Base-by-base conservation (phyloP, 805 yeast genomes). In the Blastobotrys robertii region DNA sequence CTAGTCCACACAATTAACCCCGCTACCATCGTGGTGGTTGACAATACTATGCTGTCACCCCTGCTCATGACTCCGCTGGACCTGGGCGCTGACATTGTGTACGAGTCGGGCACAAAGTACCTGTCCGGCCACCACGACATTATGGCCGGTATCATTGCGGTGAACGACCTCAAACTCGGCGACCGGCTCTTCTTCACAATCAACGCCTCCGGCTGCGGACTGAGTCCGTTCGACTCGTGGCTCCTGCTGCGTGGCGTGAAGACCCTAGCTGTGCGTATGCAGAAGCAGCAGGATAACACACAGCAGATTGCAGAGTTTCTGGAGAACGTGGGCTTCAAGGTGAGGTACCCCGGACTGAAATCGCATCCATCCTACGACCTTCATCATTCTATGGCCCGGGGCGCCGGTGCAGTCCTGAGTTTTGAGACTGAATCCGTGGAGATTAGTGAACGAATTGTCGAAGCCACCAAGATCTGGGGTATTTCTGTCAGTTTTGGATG, bases 11-110 rank as follows among this genome's bases (percentile, higher is more conserved):
- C 64, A 35, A 68, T 72, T 34, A 81, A 72, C 56, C 86, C 94
- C 12, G 72, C 79, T 32, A 71, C 82, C 42, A 59, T 81, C 39
- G 92, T 86, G 15, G 94, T 85, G 10, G 88, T 88, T 48, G 97
- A 88, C 65, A 88, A 90, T 69, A 90, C 97, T 46, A 88, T 88
- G 97, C 82, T 88, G 94, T 80, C 95, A 25, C 97, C 97, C 9
- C 63, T 88, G 48, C 70, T 81, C 55, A 79, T 84, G 79, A 72
- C 81, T 16, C 97, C 97, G 3, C 69, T 88, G 50, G 85, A 84
- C 52, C 73, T 83, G 51, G 94, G 92, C 7, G 90, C 79, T 32
- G 97, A 88, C 59, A 84, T 88, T 44, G 95, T 84, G 44, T 90
- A 88, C 61, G 97, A 88, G 60, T 79, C 90, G 9, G 97, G 94